Conservation (phyloP, 2,329 filamentous ascomycete genomes). For the Diaporthe capsici region DNA sequence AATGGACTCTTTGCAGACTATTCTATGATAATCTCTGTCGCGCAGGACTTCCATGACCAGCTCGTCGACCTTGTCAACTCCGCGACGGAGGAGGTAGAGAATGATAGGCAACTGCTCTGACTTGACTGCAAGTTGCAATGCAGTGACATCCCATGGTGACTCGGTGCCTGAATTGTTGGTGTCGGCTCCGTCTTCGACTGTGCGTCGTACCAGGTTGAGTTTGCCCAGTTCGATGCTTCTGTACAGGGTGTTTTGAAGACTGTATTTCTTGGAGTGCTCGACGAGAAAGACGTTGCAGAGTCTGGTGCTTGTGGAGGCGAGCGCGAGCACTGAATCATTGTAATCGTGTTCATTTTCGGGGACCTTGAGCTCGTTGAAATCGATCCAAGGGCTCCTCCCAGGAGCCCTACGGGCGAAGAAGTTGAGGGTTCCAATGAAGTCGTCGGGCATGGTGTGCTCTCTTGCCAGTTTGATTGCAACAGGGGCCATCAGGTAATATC, state of each 20-base stretch:
- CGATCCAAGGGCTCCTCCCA: no score
- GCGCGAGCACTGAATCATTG: background rate
- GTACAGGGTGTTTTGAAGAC: background rate
- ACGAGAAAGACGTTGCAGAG: background rate
- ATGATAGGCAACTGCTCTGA: background rate
- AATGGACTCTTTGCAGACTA: no score
- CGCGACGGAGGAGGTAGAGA: background rate
- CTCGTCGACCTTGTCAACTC: background rate
- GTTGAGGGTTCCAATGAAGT: no score
- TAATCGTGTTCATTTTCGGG: no score
- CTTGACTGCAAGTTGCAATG: background rate
- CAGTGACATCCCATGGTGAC: fast-evolving
- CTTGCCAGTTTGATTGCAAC: no score
- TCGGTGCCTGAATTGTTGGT: background rate
- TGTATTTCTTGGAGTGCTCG: background rate
- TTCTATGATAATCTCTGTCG: no score
- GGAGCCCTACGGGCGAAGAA: no score
- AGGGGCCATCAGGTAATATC: background rate
- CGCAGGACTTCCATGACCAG: background rate
- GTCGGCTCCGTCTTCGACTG: background rate
- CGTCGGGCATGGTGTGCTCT: no score
- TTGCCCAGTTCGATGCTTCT: background rate
- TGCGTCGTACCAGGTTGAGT: background rate
- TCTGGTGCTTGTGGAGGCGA: background rate
- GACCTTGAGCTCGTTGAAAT: no score